Evolutionary conservation across 1,284 basidiomycete genomes (phyloP), one percentile per base, ranked within the genome.

Genomic region (Anthracocystis walkeri): DNA sequence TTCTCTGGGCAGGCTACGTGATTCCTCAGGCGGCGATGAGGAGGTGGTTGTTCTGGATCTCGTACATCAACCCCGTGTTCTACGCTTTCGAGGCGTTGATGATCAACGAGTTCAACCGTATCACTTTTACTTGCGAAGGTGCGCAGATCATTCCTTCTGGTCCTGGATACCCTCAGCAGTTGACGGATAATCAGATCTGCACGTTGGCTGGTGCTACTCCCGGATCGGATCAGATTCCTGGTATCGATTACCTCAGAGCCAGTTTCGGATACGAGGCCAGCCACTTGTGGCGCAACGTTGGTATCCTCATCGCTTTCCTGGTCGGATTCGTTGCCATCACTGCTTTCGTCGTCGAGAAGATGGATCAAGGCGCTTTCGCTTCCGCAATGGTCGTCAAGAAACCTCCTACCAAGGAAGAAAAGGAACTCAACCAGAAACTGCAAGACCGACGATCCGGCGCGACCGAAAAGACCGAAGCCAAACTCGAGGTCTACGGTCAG

Each of bases 1-100:
- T 80, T 4, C 65, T 80, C 12, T 81, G 68, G 64, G 74, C 79
- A 5, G 79, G 80, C 11, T 82, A 78, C 50, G 81, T 79, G 16
- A 74, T 81, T 25, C 81, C 79, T 1, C 77, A 72, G 38, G 63
- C 61, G 4, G 87, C 89, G 64, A 94, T 95, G 93, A 92, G 93
- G 84, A 87, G 92, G 56, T 95, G 93, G 93, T 84, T 95, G 18
- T 93, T 92, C 87, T 94, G 93, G 93, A 72, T 80, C 59, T 64
- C 63, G 23, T 78, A 78, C 56, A 35, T 77, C 58, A 79, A 77
- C 54, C 84, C 84, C 7, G 83, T 93, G 45, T 87, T 90, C 16
- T 95, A 94, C 86, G 91, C 91, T 0, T 95, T 92, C 88, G 90
- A 91, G 75, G 91, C 90, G 1, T 87, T 90, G 56, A 75, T 82